phyloP scores from a whole-genome alignment of 495 filamentous ascomycete species.

The Lasiosphaeriaceae sp. region DNA sequence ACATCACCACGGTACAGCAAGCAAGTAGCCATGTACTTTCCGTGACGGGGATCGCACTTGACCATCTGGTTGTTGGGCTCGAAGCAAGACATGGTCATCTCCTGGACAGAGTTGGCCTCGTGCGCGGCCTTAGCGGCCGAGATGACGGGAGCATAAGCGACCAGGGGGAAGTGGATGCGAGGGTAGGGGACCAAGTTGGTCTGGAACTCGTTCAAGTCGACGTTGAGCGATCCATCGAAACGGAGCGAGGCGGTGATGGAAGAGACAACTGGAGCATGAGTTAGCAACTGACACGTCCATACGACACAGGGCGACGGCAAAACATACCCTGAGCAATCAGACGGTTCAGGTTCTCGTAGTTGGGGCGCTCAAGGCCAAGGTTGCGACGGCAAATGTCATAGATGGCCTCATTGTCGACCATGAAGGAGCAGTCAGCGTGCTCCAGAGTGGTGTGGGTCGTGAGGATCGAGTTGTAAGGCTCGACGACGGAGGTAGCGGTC shows the following conservation, averaged over 20 bases:
- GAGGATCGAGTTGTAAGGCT: slow-evolving; percentile 99
- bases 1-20: slow-evolving; percentile 98
- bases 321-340: slow-evolving; percentile 86
- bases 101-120: slow-evolving; percentile 86
- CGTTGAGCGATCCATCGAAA: slow-evolving; percentile 98
- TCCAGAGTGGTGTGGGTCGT: slow-evolving; percentile 98
- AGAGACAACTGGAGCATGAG: slow-evolving; percentile 66
- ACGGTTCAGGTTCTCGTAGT: slow-evolving; percentile 97
- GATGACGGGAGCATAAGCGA: slow-evolving; percentile 92
- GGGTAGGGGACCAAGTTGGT: slow-evolving; percentile 98
- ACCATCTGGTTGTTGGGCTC: slow-evolving; percentile 92
- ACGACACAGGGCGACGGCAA: background rate
- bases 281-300: slow-evolving; percentile 16
- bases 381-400: slow-evolving; percentile 99
- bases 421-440: slow-evolving; percentile 99
- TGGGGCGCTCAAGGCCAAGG: slow-evolving; percentile 92
- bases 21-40: slow-evolving; percentile 99
- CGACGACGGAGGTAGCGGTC: slow-evolving; percentile 94
- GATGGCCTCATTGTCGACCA: slow-evolving; percentile 99
- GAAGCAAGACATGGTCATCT: slow-evolving; percentile 87
- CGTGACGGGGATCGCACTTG: slow-evolving; percentile 97
- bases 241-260: slow-evolving; percentile 98
- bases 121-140: slow-evolving; percentile 91
- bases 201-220: slow-evolving; percentile 99
- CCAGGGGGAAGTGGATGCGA: slow-evolving; percentile 98